Evolutionary conservation across 2,329 filamentous ascomycete species (phyloP).

Genomic region (Cylindrodendrum hubeiense): DNA sequence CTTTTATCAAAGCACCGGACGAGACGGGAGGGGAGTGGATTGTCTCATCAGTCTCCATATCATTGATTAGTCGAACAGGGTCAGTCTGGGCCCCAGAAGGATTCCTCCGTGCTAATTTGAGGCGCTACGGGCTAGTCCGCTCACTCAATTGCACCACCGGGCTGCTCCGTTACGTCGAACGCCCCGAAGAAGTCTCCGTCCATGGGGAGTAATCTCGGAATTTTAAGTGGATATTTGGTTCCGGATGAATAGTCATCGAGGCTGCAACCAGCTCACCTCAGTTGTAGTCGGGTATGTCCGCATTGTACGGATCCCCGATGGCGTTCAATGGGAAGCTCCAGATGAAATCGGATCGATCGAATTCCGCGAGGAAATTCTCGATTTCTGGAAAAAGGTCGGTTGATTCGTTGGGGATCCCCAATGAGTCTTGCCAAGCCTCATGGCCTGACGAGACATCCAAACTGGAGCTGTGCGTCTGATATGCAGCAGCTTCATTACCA

Average conservation of each 20-base stretch:
- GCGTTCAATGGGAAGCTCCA: slow-evolving; percentile 28
- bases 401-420: not conserved
- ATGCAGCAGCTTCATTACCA: not conserved
- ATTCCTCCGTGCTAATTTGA: not conserved
- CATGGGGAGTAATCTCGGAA: not conserved
- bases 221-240: not conserved
- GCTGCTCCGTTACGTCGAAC: not conserved
- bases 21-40: not conserved
- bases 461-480: not conserved
- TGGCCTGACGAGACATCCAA: slow-evolving; percentile 2
- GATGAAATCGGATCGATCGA: slow-evolving; percentile 27
- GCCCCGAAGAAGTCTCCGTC: not conserved
- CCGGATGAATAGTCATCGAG: not conserved
- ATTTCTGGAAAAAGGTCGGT: slow-evolving; percentile 30
- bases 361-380: slow-evolving; percentile 33
- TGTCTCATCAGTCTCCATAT: not conserved
- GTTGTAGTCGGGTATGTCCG: slow-evolving; percentile 12
- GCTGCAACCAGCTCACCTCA: not conserved
- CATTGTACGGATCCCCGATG: slow-evolving; percentile 10
- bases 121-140: not conserved
- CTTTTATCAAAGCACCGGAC: not conserved
- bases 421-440: slow-evolving; percentile 15
- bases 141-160: not conserved
- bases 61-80: not conserved
- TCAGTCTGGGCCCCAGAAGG: not conserved